phyloP scores from a whole-genome alignment of 2,329 filamentous ascomycete genomes.

The Aspergillus ochraceoroseus region DNA sequence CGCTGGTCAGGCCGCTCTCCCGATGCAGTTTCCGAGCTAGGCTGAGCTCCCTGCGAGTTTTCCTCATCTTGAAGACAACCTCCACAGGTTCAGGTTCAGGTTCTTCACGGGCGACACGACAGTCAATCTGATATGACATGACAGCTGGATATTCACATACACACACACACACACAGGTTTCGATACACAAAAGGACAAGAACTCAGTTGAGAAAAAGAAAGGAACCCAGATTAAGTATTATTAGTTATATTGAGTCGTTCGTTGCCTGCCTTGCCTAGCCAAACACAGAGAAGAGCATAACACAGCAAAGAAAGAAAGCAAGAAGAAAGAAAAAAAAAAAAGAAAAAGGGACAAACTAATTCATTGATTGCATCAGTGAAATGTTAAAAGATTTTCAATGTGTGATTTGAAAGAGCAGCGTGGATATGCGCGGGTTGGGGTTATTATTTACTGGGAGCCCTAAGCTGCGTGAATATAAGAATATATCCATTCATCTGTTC shows the following conservation, averaged over 20 bases:
- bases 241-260: no score
- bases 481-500: no score
- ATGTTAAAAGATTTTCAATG: no score
- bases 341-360: background rate
- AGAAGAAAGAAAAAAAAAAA: background rate
- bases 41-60: constrained; percentile 14
- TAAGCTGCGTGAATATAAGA: no score
- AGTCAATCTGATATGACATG: constrained; percentile 13
- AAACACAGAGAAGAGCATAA: background rate
- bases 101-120: background rate
- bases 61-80: constrained; percentile 21
- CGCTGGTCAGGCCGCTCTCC: constrained; percentile 3
- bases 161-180: no score
- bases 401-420: no score
- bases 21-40: constrained; percentile 8
- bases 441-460: no score
- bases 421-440: no score
- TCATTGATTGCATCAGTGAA: no score
- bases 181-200: no score
- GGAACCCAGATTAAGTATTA: background rate
- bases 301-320: background rate
- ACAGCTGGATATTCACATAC: no score
- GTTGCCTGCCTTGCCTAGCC: no score
- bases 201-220: background rate
- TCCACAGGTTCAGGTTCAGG: constrained; percentile 2